phyloP scores from a whole-genome alignment of 371 early-diverging fungal species.

The Smittium culicis region DNA sequence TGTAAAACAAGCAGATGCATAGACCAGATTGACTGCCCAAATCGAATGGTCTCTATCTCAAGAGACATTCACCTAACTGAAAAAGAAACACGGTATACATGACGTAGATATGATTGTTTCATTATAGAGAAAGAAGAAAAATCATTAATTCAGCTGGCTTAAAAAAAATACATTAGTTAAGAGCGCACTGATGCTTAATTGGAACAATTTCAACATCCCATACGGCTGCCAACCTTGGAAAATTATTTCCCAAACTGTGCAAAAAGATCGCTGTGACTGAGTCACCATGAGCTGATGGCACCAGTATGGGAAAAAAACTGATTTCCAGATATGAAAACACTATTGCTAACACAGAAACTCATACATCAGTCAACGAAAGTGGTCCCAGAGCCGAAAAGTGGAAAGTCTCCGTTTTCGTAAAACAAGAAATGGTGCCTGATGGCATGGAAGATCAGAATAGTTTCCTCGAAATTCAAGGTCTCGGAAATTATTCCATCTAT shows the following conservation, averaged over 20 bases:
- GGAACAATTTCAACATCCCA: constrained; percentile 13
- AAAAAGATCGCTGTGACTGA: constrained; percentile 15
- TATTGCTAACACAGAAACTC: not conserved
- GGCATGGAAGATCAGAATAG: not conserved
- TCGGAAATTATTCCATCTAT: not conserved
- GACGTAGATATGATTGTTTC: constrained; percentile 27
- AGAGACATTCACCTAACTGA: not conserved
- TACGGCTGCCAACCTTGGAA: constrained; percentile 22
- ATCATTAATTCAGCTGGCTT: constrained; percentile 15
- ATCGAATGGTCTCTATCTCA: constrained; percentile 7
- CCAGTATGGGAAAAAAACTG: constrained; percentile 3
- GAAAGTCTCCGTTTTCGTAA: not conserved
- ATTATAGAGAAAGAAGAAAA: constrained; percentile 9
- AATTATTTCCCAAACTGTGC: constrained; percentile 18
- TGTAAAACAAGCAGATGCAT: not conserved
- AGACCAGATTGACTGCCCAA: constrained; percentile 6
- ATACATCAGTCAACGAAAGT: not conserved
- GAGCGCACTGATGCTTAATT: constrained; percentile 24
- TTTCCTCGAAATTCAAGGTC: not conserved
- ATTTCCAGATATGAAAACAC: not conserved
- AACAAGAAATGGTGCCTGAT: not conserved
- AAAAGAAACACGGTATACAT: not conserved
- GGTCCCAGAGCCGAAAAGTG: not conserved
- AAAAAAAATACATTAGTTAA: constrained; percentile 18
- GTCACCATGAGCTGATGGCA: constrained; percentile 3